phyloP scores from a whole-genome alignment of 177 flowering plant genomes.

The Vitis hybrid region DNA sequence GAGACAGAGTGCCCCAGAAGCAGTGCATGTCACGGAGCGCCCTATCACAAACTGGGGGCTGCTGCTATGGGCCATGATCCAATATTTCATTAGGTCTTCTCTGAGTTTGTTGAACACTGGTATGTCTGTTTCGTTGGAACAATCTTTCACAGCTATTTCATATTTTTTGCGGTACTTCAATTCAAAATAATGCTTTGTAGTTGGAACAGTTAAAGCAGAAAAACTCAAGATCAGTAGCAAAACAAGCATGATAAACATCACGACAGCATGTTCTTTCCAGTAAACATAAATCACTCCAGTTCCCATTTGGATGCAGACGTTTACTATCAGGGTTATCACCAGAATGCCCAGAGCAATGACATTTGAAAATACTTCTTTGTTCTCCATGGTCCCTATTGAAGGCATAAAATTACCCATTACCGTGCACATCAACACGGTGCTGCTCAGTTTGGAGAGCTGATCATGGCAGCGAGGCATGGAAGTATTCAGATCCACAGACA shows the following conservation, averaged over 20 bases:
- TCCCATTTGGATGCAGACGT: conserved; percentile 55
- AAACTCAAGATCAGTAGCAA: conserved; percentile 39
- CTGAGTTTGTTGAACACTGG: conserved; percentile 22
- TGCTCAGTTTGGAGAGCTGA: conserved; percentile 64
- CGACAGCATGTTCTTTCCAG: conserved; percentile 41
- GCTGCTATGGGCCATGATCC: conserved; percentile 62
- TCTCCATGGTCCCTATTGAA: conserved; percentile 55
- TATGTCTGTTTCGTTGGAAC: conserved; percentile 1
- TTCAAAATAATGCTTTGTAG: conserved; percentile 36
- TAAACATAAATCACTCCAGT: conserved; percentile 59
- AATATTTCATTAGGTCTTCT: conserved; percentile 36
- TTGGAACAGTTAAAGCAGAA: conserved; percentile 47
- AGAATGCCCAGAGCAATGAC: conserved; percentile 57
- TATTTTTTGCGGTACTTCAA: conserved; percentile 28
- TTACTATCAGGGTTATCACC: conserved; percentile 47
- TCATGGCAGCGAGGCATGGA: conserved; percentile 55
- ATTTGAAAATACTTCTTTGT: conserved; percentile 23
- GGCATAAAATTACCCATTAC: conserved; percentile 61
- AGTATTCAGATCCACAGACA: conserved; percentile 67
- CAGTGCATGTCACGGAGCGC: conserved; percentile 49
- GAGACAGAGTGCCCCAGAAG: conserved; percentile 53
- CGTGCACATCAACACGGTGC: conserved; percentile 47
- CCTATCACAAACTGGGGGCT: conserved; percentile 61
- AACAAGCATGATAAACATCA: conserved; percentile 47
- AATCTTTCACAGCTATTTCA: conserved; percentile 29